Base-by-base conservation (phyloP, 495 filamentous ascomycete genomes). In the Trichocladium antarcticum region DNA sequence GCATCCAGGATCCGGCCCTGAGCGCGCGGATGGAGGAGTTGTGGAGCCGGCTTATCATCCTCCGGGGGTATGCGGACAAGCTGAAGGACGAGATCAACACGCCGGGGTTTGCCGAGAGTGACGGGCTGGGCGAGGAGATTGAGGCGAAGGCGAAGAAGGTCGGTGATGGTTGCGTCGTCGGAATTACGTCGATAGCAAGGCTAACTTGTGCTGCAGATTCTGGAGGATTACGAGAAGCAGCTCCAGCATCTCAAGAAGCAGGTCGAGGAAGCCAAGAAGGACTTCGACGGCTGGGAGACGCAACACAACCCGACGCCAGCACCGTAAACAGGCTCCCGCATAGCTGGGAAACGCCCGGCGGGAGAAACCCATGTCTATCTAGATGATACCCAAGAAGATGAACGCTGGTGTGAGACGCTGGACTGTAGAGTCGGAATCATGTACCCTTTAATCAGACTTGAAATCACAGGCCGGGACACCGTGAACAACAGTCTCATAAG, bases 31-130 rank as follows among this genome's bases (percentile, higher is more conserved):
- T 80, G 44, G 92, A 99, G 66, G 92, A 99, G 70, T 84, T 99
- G 42, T 99, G 92, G 92, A 93, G 92, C 31, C 74, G 93, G 28
- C 83, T 99, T 76, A 78, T 94, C 46, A 82, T 82, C 21, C 78
- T 96, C 31, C 73, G 86, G 55, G 87, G 90, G 52, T 78, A 87
- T 54, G 84, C 85, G 29, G 80, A 82, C 59, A 76, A 78, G 38
- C 68, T 99, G 53, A 83, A 87, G 65, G 74, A 74, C 42, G 89
- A 95, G 69, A 74, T 92, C 54, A 79, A 84, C 57, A 83, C 79
- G 76, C 50, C 76, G 57, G 64, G 78, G 63, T 39, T 65, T 50
- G 53, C 71, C 65, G 62, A 73, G 12, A 37, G 20, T 20, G 75
- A 79, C 41, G 68, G 72, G 6, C 67, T 93, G 57, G 81, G 87